phyloP scores from a whole-genome alignment of 2,329 filamentous ascomycete species.

The Cladorrhinum sp. region DNA sequence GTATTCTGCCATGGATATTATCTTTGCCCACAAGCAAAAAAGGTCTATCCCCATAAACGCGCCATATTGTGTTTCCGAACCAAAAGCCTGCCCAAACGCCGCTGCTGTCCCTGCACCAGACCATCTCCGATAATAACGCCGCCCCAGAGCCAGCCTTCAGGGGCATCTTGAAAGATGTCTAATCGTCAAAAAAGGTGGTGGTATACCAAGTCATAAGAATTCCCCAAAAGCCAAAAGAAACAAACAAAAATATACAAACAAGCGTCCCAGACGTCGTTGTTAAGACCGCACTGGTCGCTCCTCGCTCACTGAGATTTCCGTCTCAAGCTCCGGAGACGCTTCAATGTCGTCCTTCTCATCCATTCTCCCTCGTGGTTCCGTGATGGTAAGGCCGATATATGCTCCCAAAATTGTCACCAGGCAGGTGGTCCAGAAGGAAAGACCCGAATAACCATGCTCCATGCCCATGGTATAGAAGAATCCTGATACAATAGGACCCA shows the following conservation, averaged over 20 bases:
- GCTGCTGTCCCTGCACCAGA: background rate
- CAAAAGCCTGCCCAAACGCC: background rate
- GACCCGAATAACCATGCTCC: slow-evolving; percentile 74
- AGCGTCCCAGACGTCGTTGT: background rate
- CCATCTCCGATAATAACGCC: background rate
- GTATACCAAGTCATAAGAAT: background rate
- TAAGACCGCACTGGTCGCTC: background rate
- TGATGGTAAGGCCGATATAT: slow-evolving; percentile 71
- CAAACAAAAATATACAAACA: background rate
- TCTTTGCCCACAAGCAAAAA: background rate
- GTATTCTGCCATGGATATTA: background rate
- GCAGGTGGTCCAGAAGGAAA: slow-evolving; percentile 91
- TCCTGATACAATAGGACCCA: slow-evolving; percentile 86
- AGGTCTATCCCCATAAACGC: background rate
- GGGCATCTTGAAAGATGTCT: background rate
- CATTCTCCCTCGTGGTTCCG: slow-evolving; percentile 53
- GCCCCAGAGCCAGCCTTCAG: background rate
- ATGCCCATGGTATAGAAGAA: slow-evolving; percentile 79
- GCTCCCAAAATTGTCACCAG: slow-evolving; percentile 73
- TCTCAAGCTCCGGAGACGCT: slow-evolving; percentile 4
- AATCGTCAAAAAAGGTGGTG: background rate
- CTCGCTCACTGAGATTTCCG: background rate
- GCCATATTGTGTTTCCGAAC: background rate
- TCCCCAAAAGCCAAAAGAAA: background rate
- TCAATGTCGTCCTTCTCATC: slow-evolving; percentile 36